These are phyloP conservation scores for Phyllosticta paracitricarpa DNA, from an alignment of 2,329 filamentous ascomycete genomes.

Conservation along the genomic window DNA sequence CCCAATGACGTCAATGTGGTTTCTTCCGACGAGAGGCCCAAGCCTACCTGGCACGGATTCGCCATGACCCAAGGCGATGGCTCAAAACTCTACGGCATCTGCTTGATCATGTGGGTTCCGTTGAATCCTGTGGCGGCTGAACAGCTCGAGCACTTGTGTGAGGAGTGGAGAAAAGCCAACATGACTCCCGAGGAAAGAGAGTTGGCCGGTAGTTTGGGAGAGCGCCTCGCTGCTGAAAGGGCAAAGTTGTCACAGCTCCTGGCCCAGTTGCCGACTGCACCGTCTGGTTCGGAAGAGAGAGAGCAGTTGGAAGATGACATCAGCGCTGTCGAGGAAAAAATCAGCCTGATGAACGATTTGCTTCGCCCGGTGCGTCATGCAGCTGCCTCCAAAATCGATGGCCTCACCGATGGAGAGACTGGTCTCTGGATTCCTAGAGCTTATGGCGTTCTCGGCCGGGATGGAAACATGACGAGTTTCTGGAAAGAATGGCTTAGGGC, in stretches of 20 bases:
- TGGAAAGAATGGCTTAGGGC: slow-evolving; percentile 99
- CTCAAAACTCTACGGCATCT: slow-evolving; percentile 84
- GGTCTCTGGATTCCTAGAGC: slow-evolving; percentile 92
- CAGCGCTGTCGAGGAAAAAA: slow-evolving; percentile 93
- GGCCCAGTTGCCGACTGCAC: slow-evolving; percentile 67
- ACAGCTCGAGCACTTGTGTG: slow-evolving; percentile 59
- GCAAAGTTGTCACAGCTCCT: slow-evolving; percentile 84
- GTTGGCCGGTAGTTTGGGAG: slow-evolving; percentile 80
- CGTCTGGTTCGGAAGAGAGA: slow-evolving; percentile 70
- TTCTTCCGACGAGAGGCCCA: slow-evolving; percentile 83
- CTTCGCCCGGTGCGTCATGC: slow-evolving; percentile 85
- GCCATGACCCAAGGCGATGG: slow-evolving; percentile 94
- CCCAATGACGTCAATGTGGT: slow-evolving; percentile 97
- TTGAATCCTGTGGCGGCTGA: slow-evolving; percentile 72
- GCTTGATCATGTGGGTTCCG: slow-evolving; percentile 86
- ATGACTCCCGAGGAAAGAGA: slow-evolving; percentile 90
- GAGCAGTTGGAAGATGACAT: slow-evolving; percentile 89
- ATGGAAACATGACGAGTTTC: slow-evolving; percentile 73
- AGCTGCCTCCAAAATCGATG: slow-evolving; percentile 89
- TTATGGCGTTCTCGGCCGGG: slow-evolving; percentile 83
- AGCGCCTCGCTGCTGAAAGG: slow-evolving; percentile 75
- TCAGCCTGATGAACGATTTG: slow-evolving; percentile 91
- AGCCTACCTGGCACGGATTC: slow-evolving; percentile 98
- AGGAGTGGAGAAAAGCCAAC: slow-evolving; percentile 47
- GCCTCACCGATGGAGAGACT: slow-evolving; percentile 86